A percentile compares a stretch with the other conserved stretches of the same genome.
phyloP scores from a whole-genome alignment of 202 grass and related monocot genomes.

The Tripidium arundinaceum region DNA sequence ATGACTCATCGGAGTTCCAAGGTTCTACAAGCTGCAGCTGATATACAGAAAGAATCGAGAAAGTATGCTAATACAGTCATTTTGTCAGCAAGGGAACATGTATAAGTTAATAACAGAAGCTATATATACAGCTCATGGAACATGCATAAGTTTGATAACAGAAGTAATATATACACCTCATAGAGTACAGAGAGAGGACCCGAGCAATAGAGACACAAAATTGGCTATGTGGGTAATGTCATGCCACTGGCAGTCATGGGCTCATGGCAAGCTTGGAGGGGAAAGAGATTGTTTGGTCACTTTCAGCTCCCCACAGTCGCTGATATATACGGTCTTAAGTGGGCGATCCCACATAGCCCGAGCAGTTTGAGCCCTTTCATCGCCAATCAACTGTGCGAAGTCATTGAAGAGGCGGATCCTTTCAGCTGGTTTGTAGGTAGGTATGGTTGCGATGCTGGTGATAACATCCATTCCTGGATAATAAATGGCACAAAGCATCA shows the following conservation, averaged over 20 bases:
- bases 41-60: not conserved
- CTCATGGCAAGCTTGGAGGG: constrained; percentile 57
- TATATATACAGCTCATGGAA: constrained; percentile 6
- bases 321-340: constrained; percentile 82
- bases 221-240: not conserved
- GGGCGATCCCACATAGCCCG: constrained; percentile 74
- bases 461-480: constrained; percentile 84
- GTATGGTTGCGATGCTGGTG: constrained; percentile 66
- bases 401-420: constrained; percentile 76
- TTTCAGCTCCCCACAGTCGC: constrained; percentile 76
- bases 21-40: not conserved
- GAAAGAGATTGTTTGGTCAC: constrained; percentile 77
- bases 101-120: not conserved
- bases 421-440: constrained; percentile 84
- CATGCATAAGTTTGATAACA: not conserved
- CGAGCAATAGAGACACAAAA: not conserved
- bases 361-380: constrained; percentile 84
- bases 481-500: not conserved
- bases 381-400: constrained; percentile 74
- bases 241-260: not conserved
- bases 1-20: not conserved
- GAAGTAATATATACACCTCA: constrained; percentile 1
- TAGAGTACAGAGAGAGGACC: not conserved
- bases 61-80: not conserved
- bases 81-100: not conserved